Conservation (phyloP, 2,329 filamentous ascomycete species). For the Aureobasidium melanogenum region DNA sequence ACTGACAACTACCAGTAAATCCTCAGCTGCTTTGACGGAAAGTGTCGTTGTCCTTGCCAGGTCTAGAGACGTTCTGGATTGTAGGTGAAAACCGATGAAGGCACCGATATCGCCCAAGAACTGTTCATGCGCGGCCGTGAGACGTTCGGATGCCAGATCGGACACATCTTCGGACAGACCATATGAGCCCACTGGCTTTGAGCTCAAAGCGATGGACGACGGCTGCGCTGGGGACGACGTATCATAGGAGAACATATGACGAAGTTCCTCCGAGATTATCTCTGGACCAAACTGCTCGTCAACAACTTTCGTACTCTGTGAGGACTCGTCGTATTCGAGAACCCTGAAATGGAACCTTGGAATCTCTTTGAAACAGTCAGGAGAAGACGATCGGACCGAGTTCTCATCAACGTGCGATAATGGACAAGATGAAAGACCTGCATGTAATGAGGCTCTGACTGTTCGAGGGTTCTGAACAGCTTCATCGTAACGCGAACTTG, state of each 20-base stretch:
- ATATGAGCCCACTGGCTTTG: background rate
- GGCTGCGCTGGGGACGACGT: background rate
- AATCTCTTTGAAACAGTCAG: background rate
- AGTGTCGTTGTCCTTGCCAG: slow-evolving; percentile 74
- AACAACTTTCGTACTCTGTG: background rate
- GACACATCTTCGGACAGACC: background rate
- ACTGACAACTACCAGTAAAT: slow-evolving; percentile 71
- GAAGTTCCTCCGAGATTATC: background rate
- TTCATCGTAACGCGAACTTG: background rate
- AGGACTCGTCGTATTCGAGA: background rate
- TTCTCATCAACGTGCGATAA: slow-evolving; percentile 30
- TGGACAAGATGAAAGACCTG: background rate
- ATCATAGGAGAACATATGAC: background rate
- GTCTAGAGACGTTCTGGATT: slow-evolving; percentile 83
- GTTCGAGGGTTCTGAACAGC: background rate
- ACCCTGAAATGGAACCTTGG: background rate
- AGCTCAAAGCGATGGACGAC: background rate
- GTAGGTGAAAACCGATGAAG: slow-evolving; percentile 86
- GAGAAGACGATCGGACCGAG: background rate
- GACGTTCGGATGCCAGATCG: slow-evolving; percentile 69
- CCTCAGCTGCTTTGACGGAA: slow-evolving; percentile 71
- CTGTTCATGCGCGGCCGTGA: slow-evolving; percentile 72
- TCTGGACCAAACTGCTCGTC: background rate
- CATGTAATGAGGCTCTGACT: background rate
- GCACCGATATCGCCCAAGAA: slow-evolving; percentile 87